These are phyloP conservation scores for Calonectria montana DNA, from an alignment of 2,329 filamentous ascomycete genomes.

Conservation along the genomic window DNA sequence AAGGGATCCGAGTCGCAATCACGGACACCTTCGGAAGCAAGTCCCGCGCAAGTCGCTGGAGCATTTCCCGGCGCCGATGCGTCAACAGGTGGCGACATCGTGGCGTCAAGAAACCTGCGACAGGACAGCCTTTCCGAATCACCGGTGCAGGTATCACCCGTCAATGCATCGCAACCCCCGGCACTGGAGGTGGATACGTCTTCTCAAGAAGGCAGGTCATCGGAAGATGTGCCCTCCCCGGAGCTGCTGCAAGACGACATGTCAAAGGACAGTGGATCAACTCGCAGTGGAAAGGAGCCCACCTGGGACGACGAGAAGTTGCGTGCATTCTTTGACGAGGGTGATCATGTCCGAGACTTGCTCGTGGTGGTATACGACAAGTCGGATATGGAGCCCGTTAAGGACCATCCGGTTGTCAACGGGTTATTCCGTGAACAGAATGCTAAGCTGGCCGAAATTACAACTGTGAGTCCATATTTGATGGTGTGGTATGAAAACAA, in stretches of 20 bases:
- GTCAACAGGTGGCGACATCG: constrained; percentile 47
- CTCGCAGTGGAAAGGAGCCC: constrained; percentile 50
- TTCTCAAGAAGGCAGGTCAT: constrained; percentile 74
- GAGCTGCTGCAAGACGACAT: constrained; percentile 64
- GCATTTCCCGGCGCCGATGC: constrained; percentile 55
- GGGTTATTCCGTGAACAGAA: constrained; percentile 89
- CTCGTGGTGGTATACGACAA: constrained; percentile 94
- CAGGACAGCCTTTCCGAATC: constrained; percentile 72
- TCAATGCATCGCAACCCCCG: constrained; percentile 65
- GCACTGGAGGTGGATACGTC: constrained; percentile 77
- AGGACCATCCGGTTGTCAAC: constrained; percentile 87
- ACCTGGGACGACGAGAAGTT: constrained; percentile 90
- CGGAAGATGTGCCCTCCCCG: constrained; percentile 73
- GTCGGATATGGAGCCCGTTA: constrained; percentile 80
- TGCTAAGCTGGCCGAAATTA: constrained; percentile 86
- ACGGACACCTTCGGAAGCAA: constrained; percentile 29
- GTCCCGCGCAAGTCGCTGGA: constrained; percentile 50
- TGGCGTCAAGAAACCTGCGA: constrained; percentile 43
- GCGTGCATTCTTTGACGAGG: constrained; percentile 90
- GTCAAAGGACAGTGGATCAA: constrained; percentile 50
- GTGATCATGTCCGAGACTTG: constrained; percentile 88
- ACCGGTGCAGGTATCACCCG: constrained; percentile 66
- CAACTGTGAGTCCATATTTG: constrained; percentile 65
- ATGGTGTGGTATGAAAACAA: not conserved
- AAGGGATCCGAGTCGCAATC: constrained; percentile 42